Evolutionary conservation across 306 rosid genomes (phyloP).

Genomic region (Canavalia gladiata): DNA sequence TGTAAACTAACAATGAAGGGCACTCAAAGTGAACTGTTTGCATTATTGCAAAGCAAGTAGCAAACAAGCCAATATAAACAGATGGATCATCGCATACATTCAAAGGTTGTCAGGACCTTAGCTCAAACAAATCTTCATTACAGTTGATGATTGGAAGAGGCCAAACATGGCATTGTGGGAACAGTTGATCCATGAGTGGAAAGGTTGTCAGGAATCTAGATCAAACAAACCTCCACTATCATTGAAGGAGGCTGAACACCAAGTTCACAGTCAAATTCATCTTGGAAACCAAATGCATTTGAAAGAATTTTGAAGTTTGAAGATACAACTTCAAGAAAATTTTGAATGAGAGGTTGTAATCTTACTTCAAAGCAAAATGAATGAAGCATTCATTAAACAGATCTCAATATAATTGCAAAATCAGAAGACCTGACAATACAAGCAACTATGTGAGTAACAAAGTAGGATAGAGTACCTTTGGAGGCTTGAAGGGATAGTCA

Average conservation of each 20-base stretch:
- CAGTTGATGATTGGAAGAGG: neutral
- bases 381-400: neutral
- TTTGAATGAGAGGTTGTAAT: neutral
- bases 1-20: neutral
- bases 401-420: neutral
- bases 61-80: neutral
- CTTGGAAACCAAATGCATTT: neutral
- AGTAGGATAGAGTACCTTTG: conserved; percentile 63
- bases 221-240: neutral
- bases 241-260: neutral
- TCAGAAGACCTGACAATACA: neutral
- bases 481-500: conserved; percentile 94
- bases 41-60: neutral
- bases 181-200: neutral
- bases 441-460: neutral
- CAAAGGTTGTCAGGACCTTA: neutral
- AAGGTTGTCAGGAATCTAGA: neutral
- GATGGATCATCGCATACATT: neutral
- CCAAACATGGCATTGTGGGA: neutral
- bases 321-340: conserved; percentile 26
- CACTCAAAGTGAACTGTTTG: neutral
- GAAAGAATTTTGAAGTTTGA: conserved; percentile 1
- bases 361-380: conserved; percentile 15
- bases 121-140: neutral
- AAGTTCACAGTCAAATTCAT: neutral